Evolutionary conservation across 2,329 filamentous ascomycete species (phyloP).

Genomic region (Alternaria novae-zelandiae): DNA sequence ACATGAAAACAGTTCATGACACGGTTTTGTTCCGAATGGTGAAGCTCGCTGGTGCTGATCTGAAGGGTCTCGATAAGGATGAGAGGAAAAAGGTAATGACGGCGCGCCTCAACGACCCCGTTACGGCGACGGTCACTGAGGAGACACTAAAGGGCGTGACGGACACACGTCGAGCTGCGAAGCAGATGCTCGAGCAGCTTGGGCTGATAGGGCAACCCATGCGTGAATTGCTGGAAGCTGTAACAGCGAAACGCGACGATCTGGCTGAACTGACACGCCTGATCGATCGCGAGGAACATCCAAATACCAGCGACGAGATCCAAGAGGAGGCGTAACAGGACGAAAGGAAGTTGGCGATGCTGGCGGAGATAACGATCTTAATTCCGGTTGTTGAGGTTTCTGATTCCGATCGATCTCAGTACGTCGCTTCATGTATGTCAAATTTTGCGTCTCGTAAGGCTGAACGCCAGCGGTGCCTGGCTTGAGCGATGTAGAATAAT

Average conservation of each 20-base stretch:
- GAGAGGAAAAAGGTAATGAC: slow-evolving; percentile 6
- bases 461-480: background rate
- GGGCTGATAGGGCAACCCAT: slow-evolving; percentile 10
- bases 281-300: background rate
- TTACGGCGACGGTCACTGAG: slow-evolving; percentile 20
- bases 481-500: background rate
- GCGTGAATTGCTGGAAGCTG: slow-evolving; percentile 9
- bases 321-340: background rate
- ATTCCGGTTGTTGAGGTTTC: background rate
- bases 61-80: background rate
- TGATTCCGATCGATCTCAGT: background rate
- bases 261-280: slow-evolving; percentile 2
- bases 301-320: background rate
- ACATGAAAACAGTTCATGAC: slow-evolving; percentile 5
- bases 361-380: background rate
- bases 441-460: background rate
- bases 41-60: slow-evolving; percentile 21
- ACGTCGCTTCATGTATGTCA: background rate
- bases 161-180: slow-evolving; percentile 4
- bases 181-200: slow-evolving; percentile 9
- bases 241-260: slow-evolving; percentile 8
- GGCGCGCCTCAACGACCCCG: slow-evolving; percentile 13
- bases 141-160: slow-evolving; percentile 12
- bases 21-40: slow-evolving; percentile 5
- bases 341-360: background rate